Base-by-base conservation (phyloP, 2,329 filamentous ascomycete genomes). In the Myriosclerotinia scirpicola region DNA sequence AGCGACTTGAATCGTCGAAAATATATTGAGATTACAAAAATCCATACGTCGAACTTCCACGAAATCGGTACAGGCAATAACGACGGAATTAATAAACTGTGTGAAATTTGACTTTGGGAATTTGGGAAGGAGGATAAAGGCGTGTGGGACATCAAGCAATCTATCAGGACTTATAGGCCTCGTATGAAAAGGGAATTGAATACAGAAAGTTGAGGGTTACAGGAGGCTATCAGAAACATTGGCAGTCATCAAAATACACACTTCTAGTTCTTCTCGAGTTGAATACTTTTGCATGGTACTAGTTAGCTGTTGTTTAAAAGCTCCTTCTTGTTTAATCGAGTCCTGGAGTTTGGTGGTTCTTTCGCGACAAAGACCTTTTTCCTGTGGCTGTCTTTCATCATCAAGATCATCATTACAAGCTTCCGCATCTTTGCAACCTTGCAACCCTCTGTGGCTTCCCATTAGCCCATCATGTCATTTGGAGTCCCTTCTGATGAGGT, bases 401-500 rank as follows among this genome's bases (percentile, higher is more conserved):
- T 70, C 64, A 70, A 56, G 52, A 64, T 60, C 40, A 69, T 67
- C 55, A 66, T 66, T 61, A 42, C 64, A 66, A 66, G 50, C 30
- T 60, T 42, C n/a, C 26, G 46, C 67, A 67, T 70, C 67, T 68
- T 62, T 69, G 67, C 67, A 71, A 60, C 68, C 67, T 65, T 71
- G 68, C 64, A 69, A 65, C 44, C 69, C 67, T 71, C 69, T 67
- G 69, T 65, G 70, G 66, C 67, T 68, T 70, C 67, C 55, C 52
- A 66, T 61, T 69, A 70, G 78, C 77, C 80, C 82, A 83, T 79
- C 81, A 90, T 90, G 87, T 87, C 86, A 79, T 82, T 83, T 71
- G 82, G 82, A 71, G 77, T 81, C 71, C 79, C 82, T 67, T 88
- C 75, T 70, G 92, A 91, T 78, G 93, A 96, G 80, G 92, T 99